phyloP scores from a whole-genome alignment of 805 yeast species.

The Limtongia smithiae region DNA sequence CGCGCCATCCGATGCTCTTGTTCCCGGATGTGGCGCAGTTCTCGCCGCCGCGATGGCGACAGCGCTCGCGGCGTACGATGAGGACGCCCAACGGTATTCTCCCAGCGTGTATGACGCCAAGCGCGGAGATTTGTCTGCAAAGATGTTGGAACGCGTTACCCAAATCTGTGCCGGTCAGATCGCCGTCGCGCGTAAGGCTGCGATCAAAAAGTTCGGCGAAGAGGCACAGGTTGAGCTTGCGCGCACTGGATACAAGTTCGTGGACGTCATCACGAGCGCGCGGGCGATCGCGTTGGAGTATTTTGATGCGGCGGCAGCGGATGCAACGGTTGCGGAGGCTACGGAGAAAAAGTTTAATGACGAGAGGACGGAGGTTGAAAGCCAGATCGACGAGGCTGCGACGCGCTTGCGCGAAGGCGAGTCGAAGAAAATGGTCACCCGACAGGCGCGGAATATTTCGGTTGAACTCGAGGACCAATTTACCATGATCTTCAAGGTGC shows the following conservation, averaged over 20 bases:
- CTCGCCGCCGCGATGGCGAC: slow-evolving; percentile 46
- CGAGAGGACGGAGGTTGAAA: slow-evolving; percentile 39
- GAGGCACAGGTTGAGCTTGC: slow-evolving; percentile 16
- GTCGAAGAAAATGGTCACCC: slow-evolving; percentile 41
- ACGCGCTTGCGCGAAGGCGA: slow-evolving; percentile 42
- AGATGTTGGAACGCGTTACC: slow-evolving; percentile 47
- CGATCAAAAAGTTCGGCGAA: slow-evolving; percentile 36
- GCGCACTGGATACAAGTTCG: slow-evolving; percentile 28
- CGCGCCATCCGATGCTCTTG: slow-evolving; percentile 30
- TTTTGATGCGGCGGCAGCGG: slow-evolving; percentile 39
- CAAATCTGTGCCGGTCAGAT: slow-evolving; percentile 47
- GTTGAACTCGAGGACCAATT: slow-evolving; percentile 24
- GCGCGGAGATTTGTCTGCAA: slow-evolving; percentile 46
- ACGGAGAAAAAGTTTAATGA: slow-evolving; percentile 35
- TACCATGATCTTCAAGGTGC: slow-evolving; percentile 15
- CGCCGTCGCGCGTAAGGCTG: slow-evolving; percentile 38
- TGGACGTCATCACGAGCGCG: slow-evolving; percentile 34
- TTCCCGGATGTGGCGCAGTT: slow-evolving; percentile 41
- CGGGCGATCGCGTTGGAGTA: slow-evolving; percentile 25
- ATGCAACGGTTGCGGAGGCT: slow-evolving; percentile 38
- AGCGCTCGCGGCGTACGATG: slow-evolving; percentile 57
- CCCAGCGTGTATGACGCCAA: slow-evolving; percentile 63
- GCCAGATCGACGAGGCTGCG: slow-evolving; percentile 34
- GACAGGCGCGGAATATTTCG: slow-evolving; percentile 10
- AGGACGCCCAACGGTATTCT: slow-evolving; percentile 72